phyloP scores from a whole-genome alignment of 371 early-diverging fungal genomes.

The Saksenaea vasiformis region DNA sequence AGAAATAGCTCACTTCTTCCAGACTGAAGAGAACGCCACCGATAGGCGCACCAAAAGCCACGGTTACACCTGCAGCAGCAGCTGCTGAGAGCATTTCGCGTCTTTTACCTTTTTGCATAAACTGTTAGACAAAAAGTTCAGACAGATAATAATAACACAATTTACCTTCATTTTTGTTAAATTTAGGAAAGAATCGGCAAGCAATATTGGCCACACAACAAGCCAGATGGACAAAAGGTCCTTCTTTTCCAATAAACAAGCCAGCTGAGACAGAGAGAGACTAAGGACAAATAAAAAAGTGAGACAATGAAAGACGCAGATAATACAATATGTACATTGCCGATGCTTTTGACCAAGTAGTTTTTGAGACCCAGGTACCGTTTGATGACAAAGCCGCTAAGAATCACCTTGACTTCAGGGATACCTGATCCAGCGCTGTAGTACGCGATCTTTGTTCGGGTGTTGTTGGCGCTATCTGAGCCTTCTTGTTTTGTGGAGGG shows the following conservation, averaged over 20 bases:
- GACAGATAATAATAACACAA: neutral
- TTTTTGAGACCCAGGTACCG: slow-evolving; percentile 88
- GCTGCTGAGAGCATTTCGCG: slow-evolving; percentile 89
- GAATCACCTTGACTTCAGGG: slow-evolving; percentile 93
- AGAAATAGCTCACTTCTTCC: slow-evolving; percentile 90
- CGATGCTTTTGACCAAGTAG: slow-evolving; percentile 82
- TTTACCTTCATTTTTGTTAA: slow-evolving; percentile 79
- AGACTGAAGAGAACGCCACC: slow-evolving; percentile 89
- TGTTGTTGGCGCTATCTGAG: slow-evolving; percentile 12
- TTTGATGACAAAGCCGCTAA: slow-evolving; percentile 91
- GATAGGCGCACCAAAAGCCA: slow-evolving; percentile 93
- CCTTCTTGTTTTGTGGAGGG: slow-evolving; percentile 2
- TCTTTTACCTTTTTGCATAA: slow-evolving; percentile 45
- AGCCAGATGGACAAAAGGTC: slow-evolving; percentile 93
- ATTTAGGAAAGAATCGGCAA: slow-evolving; percentile 78
- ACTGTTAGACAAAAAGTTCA: neutral
- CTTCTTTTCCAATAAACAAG: slow-evolving; percentile 90
- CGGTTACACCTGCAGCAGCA: slow-evolving; percentile 91
- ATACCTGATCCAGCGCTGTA: slow-evolving; percentile 93
- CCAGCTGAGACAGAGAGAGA: slow-evolving; percentile 83
- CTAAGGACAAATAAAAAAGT: slow-evolving; percentile 18
- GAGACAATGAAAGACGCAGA: slow-evolving; percentile 29
- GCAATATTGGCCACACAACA: slow-evolving; percentile 89
- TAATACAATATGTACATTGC: slow-evolving; percentile 59
- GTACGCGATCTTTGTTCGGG: slow-evolving; percentile 44